Base-by-base conservation (phyloP, 768 basidiomycete species). In the Mycena vitilis region DNA sequence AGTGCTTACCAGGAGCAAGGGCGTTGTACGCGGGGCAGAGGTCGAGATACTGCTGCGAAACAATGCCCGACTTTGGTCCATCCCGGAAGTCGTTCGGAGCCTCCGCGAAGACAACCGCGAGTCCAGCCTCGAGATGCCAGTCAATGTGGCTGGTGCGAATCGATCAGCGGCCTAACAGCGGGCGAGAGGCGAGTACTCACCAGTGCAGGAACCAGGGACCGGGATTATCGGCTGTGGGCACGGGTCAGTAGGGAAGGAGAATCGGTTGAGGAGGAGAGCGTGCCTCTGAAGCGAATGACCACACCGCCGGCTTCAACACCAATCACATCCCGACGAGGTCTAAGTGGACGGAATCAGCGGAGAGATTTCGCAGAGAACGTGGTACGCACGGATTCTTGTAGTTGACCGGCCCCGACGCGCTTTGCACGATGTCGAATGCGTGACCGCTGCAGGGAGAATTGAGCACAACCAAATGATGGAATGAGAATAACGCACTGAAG, bases 51-150 rank as follows among this genome's bases (percentile, higher is more conserved):
- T 61, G 47, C 36, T 34, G 60, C 13, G 48, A 22, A 30, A 76
- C 75, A 37, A 77, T 76, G 34, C 75, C 65, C 2, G 74, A 58
- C 45, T 73, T 54, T 8, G 74, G 74, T 7, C 77, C 75, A 10
- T 62, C 56, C 6, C 40, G 68, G n/a, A 74, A 66, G 11, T 75
- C 79, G 12, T 70, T 69, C 15, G 79, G 75, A 48, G 76, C 73
- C 61, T 81, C 81, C 18, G 78, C 80, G 47, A 81, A 77, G 0
- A 64, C 42, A 20, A 84, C 83, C 10, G 81, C 78, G 59, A 79
- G 80, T 7, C 73, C 70, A 16, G 62, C 40, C 16, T 45, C 44
- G 44, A 45, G 44, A 20, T 45, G 44, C 44, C 44, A 45, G 16
- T 45, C 44, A 18, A 45, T 45, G 44, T 45, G 44, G 16, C 44